These are phyloP conservation scores for Nepenthes mirabilis DNA, from an alignment of 148 eudicot genomes.

Conservation along the genomic window DNA sequence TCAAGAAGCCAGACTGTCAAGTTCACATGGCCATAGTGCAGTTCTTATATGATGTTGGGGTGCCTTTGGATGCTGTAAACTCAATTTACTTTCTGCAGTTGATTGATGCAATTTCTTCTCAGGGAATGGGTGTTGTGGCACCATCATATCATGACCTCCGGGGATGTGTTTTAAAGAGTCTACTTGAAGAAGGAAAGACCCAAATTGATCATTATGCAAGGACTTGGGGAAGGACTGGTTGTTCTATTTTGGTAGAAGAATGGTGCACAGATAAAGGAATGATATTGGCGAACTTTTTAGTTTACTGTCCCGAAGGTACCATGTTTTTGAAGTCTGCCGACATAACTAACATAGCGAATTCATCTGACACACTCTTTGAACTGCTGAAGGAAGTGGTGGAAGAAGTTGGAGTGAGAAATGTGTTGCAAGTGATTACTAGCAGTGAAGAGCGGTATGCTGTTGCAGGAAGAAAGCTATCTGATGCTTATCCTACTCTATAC, in stretches of 20 bases:
- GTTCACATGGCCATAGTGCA: conserved; percentile 64
- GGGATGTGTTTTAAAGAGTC: conserved; percentile 59
- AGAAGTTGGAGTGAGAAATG: conserved; percentile 69
- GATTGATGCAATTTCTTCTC: conserved; percentile 78
- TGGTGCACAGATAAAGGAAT: conserved; percentile 37
- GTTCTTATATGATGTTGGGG: conserved; percentile 72
- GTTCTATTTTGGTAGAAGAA: conserved; percentile 79
- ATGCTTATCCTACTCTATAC: conserved; percentile 51
- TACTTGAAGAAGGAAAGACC: conserved; percentile 58
- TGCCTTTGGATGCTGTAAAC: conserved; percentile 58
- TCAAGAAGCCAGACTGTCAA: conserved; percentile 31
- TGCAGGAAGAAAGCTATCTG: conserved; percentile 53
- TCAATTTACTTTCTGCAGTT: conserved; percentile 82
- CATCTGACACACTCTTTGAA: conserved; percentile 37
- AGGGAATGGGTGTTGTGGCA: conserved; percentile 38
- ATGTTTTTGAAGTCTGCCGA: conserved; percentile 71
- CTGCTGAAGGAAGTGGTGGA: conserved; percentile 61
- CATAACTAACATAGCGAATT: conserved; percentile 40
- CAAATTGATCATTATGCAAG: conserved; percentile 48
- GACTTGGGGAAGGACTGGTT: conserved; percentile 66
- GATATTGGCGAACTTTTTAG: conserved; percentile 42
- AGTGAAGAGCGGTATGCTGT: conserved; percentile 47
- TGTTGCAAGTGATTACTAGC: conserved; percentile 71
- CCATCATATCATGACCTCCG: conserved; percentile 80
- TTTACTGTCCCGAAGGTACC: conserved; percentile 66